Evolutionary conservation across 1,284 basidiomycete species (phyloP).

Genomic region (Cutaneotrichosporon sp.): DNA sequence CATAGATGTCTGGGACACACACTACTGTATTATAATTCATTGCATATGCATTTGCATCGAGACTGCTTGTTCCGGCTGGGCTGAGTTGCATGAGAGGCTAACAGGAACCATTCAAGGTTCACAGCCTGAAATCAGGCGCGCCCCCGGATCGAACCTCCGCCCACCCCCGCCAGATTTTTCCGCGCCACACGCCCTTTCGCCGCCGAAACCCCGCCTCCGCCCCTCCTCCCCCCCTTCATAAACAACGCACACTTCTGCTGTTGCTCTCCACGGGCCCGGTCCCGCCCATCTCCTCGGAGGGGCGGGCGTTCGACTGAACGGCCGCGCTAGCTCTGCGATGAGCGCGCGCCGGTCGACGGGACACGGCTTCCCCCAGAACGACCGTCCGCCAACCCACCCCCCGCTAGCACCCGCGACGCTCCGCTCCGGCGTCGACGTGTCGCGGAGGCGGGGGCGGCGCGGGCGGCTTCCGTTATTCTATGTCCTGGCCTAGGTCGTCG

Average conservation of each 20-base stretch:
- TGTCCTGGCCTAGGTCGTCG: slow-evolving; percentile 36
- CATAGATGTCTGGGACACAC: neutral
- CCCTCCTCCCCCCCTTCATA: neutral
- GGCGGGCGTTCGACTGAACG: slow-evolving; percentile 23
- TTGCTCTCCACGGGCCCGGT: slow-evolving; percentile 28
- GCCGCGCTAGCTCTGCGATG: slow-evolving; percentile 21
- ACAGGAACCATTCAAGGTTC: too few species aligned
- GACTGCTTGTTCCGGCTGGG: too few species aligned
- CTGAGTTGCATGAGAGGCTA: too few species aligned
- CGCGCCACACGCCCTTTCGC: neutral
- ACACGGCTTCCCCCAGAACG: slow-evolving; percentile 30
- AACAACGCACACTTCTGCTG: neutral
- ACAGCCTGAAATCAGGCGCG: too few species aligned
- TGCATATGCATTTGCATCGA: too few species aligned
- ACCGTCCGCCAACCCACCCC: slow-evolving; percentile 11
- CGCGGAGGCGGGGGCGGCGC: slow-evolving; percentile 7
- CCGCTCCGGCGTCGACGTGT: slow-evolving; percentile 20
- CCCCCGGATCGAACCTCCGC: too few species aligned
- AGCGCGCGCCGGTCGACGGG: slow-evolving; percentile 33
- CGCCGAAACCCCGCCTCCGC: neutral
- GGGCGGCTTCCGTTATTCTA: slow-evolving; percentile 30
- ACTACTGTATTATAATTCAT: neutral
- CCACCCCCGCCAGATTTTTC: too few species aligned
- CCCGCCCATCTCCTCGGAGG: slow-evolving; percentile 6
- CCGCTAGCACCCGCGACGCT: slow-evolving; percentile 17